Evolutionary conservation across 1,284 basidiomycete species (phyloP).

Genomic region (Ganoderma lingzhi): DNA sequence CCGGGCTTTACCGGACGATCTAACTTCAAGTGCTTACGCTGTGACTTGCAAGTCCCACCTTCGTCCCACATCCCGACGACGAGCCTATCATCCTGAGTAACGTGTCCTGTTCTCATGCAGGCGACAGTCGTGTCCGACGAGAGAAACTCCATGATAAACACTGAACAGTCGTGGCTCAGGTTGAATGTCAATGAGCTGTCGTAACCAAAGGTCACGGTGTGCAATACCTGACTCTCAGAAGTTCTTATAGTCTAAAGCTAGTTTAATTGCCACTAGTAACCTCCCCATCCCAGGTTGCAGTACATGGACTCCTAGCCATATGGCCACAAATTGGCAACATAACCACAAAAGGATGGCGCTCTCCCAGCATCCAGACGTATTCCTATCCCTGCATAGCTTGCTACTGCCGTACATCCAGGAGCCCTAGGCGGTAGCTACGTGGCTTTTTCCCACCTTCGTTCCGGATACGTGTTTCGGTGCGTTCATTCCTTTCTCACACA

Average conservation of each 20-base stretch:
- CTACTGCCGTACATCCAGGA: not conserved
- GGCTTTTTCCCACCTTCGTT: too few relatives aligned
- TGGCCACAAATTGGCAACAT: not conserved
- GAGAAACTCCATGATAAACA: not conserved
- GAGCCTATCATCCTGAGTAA: not conserved
- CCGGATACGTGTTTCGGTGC: not conserved
- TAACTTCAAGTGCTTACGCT: not conserved
- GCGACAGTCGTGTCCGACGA: not conserved
- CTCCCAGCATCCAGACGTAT: not conserved
- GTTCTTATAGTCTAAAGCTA: not conserved
- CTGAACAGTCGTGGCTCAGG: not conserved
- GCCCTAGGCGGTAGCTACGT: not conserved
- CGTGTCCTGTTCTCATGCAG: not conserved
- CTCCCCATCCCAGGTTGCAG: not conserved
- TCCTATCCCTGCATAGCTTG: conserved; percentile 7
- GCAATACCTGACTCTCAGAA: too few relatives aligned
- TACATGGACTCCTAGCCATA: not conserved
- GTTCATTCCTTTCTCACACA: not conserved
- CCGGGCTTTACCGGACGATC: not conserved
- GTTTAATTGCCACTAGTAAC: not conserved
- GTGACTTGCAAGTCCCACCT: not conserved
- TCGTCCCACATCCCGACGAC: not conserved
- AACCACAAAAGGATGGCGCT: not conserved
- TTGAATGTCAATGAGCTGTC: not conserved
- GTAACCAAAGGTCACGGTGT: not conserved